Evolutionary conservation across 164 flowering plant species (phyloP).

Genomic region (Nelumbo lutea): DNA sequence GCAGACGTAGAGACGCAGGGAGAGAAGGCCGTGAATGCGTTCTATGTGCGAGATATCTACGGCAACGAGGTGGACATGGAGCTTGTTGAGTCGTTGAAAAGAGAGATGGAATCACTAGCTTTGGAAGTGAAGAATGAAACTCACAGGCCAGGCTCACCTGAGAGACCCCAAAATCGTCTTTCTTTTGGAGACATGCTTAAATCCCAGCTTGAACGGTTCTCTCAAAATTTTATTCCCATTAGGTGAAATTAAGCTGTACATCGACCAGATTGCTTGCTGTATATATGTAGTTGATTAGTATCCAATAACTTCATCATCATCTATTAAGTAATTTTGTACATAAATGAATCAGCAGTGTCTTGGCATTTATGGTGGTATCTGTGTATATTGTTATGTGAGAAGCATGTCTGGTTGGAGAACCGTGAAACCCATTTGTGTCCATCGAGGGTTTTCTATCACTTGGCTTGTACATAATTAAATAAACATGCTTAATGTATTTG

Average conservation of each 20-base stretch:
- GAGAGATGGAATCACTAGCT: constrained; percentile 46
- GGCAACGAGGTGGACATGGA: constrained; percentile 59
- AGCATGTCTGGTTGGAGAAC: too few species aligned
- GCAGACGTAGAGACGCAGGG: constrained; percentile 71
- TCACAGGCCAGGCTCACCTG: constrained; percentile 12
- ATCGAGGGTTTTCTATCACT: background rate
- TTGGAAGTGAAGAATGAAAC: constrained; percentile 34
- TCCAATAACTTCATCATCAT: background rate
- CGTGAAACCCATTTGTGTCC: too few species aligned
- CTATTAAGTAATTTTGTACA: too few species aligned
- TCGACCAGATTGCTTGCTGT: background rate
- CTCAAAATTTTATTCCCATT: constrained; percentile 39
- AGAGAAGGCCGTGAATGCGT: constrained; percentile 46
- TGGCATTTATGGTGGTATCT: too few species aligned
- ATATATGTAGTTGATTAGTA: constrained; percentile 2
- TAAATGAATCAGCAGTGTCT: too few species aligned
- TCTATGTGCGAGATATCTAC: constrained; percentile 55
- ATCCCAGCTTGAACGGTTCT: constrained; percentile 46
- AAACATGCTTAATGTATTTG: background rate
- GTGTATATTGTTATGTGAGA: too few species aligned
- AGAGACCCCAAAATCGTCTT: constrained; percentile 21
- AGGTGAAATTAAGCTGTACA: constrained; percentile 1
- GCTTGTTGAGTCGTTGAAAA: constrained; percentile 49
- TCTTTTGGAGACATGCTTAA: constrained; percentile 40
- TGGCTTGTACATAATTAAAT: background rate